Base-by-base conservation (phyloP, 495 filamentous ascomycete genomes). In the Penicillium macrosclerotiorum region DNA sequence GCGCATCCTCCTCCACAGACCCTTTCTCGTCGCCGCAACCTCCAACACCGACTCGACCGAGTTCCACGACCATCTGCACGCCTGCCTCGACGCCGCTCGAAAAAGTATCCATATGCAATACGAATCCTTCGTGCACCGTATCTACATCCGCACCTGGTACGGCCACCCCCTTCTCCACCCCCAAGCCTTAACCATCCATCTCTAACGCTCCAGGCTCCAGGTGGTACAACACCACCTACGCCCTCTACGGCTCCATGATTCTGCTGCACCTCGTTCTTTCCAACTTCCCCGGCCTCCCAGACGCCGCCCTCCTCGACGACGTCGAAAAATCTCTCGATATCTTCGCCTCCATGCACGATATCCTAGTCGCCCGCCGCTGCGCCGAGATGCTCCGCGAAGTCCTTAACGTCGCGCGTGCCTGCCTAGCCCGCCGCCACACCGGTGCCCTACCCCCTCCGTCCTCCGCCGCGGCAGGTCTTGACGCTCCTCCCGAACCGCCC, bases 201-300 rank as follows among this genome's bases (percentile, higher is more conserved):
- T n/a, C n/a, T n/a, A n/a, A n/a, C n/a, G n/a, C n/a, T n/a, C n/a
- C n/a, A n/a, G n/a, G n/a, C 8, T 8, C 5, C 37, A 63, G 59
- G 59, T 63, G 59, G 60, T 63, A 60, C 30, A 63, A 57, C 25
- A 63, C 56, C 27, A 60, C 60, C 27, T 63, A 63, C 45, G 57
- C 56, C 17, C 48, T 60, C 13, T 60, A 63, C 36, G 55, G 52
- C 23, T 50, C 52, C 34, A 63, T 63, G 60, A 51, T 51, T 31
- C 49, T 51, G 17, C 42, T 51, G 22, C 49, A 51, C 17, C 34
- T 51, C 22, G 32, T 51, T 8, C 42, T 51, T n/a, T 51, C 49
- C 1, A 45, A 40, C 16, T 42, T 35, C 37, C 47, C 47, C 3
- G 26, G n/a, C n/a, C n/a, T n/a, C 14, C 45, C 40, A 32, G 54